Percentiles rank a stretch among this genome's conserved stretches.
Conservation (phyloP, 345 rosid genomes). For the Anacardium occidentale region DNA sequence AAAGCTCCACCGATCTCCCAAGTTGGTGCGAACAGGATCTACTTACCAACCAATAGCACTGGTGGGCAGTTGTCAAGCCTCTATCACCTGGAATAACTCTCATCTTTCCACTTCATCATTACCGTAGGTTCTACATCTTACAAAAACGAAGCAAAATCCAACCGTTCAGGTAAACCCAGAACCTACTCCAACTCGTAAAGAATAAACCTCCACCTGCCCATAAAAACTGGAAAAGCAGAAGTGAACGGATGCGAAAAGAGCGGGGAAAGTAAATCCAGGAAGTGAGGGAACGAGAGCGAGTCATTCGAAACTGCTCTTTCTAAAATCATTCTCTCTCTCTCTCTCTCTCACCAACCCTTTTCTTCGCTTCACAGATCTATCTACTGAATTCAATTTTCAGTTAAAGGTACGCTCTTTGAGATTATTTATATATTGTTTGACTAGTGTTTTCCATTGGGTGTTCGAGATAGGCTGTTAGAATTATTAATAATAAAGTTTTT, state of each 20-base stretch:
- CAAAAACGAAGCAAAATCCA: neutral
- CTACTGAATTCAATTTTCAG: neutral
- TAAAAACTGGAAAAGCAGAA: neutral
- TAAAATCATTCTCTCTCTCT: neutral
- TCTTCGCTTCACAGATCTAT: neutral
- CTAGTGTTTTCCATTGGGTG: neutral
- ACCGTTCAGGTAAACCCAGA: neutral
- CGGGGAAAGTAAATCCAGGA: neutral
- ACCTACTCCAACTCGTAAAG: neutral
- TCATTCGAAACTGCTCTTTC: neutral
- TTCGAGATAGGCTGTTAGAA: no score
- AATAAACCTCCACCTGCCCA: no score
- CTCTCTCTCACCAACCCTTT: neutral
- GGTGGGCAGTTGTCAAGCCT: neutral
- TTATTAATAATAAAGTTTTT: neutral
- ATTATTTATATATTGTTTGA: neutral
- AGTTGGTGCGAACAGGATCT: constrained; percentile 4
- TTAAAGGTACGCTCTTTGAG: neutral
- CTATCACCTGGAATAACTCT: neutral
- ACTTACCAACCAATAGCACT: neutral
- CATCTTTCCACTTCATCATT: neutral
- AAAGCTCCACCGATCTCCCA: neutral
- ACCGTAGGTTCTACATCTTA: neutral
- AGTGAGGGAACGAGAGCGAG: constrained; percentile 1
- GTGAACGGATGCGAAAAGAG: constrained; percentile 3